Percentiles rank a stretch among this genome's conserved stretches.
Conservation (phyloP, 2,329 filamentous ascomycete genomes). For the Cadophora luteo-olivacea region DNA sequence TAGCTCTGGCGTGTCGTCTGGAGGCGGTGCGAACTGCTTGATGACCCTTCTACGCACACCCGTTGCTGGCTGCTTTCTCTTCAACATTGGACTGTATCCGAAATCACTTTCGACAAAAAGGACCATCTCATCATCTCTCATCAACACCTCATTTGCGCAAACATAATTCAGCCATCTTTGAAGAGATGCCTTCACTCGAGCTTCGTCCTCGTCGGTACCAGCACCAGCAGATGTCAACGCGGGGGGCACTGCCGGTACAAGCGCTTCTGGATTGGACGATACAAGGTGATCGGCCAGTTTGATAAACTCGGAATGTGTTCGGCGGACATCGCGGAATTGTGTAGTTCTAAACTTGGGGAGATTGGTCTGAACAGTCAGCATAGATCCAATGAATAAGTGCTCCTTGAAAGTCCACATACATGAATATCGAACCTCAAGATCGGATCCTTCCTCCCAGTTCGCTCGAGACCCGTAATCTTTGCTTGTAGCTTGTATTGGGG, state of each 20-base stretch:
- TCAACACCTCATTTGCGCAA: conserved; percentile 89
- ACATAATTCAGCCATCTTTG: conserved; percentile 96
- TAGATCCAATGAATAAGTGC: conserved; percentile 4
- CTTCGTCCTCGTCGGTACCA: conserved; percentile 95
- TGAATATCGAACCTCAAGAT: conserved; percentile 96
- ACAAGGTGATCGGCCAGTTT: conserved; percentile 97
- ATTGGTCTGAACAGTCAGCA: conserved; percentile 74
- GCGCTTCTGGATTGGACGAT: conserved; percentile 94
- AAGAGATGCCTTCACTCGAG: conserved; percentile 84
- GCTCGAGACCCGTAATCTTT: conserved; percentile 92
- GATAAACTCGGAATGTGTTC: conserved; percentile 92
- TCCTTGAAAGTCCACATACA: conserved; percentile 56
- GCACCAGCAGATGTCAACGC: conserved; percentile 92
- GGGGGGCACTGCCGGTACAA: conserved; percentile 95
- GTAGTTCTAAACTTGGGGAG: conserved; percentile 98
- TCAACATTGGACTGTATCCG: conserved; percentile 93
- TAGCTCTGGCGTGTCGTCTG: conserved; percentile 95
- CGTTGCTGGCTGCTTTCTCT: conserved; percentile 95
- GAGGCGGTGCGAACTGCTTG: conserved; percentile 97
- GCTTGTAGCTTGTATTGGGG: conserved; percentile 87
- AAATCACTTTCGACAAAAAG: conserved; percentile 99
- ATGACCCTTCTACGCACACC: conserved; percentile 93
- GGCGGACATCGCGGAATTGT: conserved; percentile 95
- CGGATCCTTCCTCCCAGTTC: conserved; percentile 93
- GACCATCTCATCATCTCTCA: conserved; percentile 95